phyloP scores from a whole-genome alignment of 495 filamentous ascomycete genomes.

The Baudoinia panamericana region DNA sequence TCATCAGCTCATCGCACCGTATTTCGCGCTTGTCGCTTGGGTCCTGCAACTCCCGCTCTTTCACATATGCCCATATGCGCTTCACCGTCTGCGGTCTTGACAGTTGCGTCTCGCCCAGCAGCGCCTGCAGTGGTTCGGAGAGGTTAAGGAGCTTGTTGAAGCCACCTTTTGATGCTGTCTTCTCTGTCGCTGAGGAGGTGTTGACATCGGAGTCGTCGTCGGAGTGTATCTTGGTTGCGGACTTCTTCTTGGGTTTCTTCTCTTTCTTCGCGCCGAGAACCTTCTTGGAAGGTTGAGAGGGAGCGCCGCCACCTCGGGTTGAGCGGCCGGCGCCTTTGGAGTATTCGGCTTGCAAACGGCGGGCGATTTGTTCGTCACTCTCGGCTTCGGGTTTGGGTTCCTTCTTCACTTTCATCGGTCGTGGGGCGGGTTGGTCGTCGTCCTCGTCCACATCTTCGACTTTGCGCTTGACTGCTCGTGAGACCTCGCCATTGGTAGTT shows the following conservation, averaged over 20 bases:
- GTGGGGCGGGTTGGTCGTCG: constrained; percentile 14
- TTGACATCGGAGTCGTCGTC: constrained; percentile 72
- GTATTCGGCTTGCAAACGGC: constrained; percentile 81
- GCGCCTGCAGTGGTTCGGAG: constrained; percentile 49
- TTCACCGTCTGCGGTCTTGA: constrained; percentile 92
- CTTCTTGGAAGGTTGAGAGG: constrained; percentile 30
- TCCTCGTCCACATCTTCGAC: constrained; percentile 27
- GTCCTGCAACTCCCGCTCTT: constrained; percentile 74
- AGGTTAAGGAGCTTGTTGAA: constrained; percentile 61
- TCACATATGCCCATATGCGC: constrained; percentile 88
- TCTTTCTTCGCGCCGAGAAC: constrained; percentile 35
- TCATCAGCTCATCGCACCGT: constrained; percentile 77
- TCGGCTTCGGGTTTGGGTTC: constrained; percentile 3
- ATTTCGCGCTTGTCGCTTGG: constrained; percentile 85
- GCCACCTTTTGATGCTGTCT: constrained; percentile 52
- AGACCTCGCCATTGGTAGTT: no score
- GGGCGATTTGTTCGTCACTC: constrained; percentile 47
- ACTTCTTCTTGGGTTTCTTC: constrained; percentile 66
- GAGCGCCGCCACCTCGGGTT: constrained; percentile 50
- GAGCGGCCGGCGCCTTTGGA: constrained; percentile 52
- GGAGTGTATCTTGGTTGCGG: constrained; percentile 55
- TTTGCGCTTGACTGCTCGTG: constrained; percentile 25
- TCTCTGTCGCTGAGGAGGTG: constrained; percentile 40
- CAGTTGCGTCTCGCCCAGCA: constrained; percentile 52
- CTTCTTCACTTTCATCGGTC: constrained; percentile 8